These are phyloP conservation scores for Iris macrosiphon DNA, from an alignment of 106 monocot genomes.

Conservation along the genomic window DNA sequence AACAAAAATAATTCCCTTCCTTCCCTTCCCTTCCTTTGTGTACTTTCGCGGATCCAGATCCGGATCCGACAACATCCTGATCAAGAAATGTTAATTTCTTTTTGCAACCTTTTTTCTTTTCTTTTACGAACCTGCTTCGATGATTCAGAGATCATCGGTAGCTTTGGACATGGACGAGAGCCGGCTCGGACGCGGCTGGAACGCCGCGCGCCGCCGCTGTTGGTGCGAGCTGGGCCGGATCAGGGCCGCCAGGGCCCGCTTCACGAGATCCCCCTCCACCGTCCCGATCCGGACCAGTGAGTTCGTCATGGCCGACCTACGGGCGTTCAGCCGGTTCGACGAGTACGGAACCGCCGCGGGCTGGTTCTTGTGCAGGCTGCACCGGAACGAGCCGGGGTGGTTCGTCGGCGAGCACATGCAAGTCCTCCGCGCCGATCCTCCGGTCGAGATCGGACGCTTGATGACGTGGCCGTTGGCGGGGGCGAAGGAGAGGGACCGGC, in stretches of 20 bases:
- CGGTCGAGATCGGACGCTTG: background rate
- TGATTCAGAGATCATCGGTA: slow-evolving; percentile 6
- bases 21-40: no score
- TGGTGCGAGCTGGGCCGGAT: slow-evolving; percentile 56
- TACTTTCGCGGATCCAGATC: no score
- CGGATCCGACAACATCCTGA: background rate
- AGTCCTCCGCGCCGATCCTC: slow-evolving; percentile 11
- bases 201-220: slow-evolving; percentile 22
- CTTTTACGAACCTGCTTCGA: slow-evolving; percentile 3
- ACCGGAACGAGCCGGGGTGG: slow-evolving; percentile 76
- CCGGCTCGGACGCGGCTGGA: slow-evolving; percentile 44
- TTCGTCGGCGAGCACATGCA: slow-evolving; percentile 84
- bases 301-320: slow-evolving; percentile 43
- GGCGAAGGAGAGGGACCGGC: slow-evolving; percentile 21
- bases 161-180: slow-evolving; percentile 39
- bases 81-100: background rate
- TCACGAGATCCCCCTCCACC: slow-evolving; percentile 50
- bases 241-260: slow-evolving; percentile 33
- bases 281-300: slow-evolving; percentile 48
- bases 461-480: background rate
- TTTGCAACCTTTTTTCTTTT: background rate
- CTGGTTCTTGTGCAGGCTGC: slow-evolving; percentile 54
- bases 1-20: no score
- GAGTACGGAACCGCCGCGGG: slow-evolving; percentile 1
- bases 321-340: slow-evolving; percentile 28